Percentiles rank a stretch among this genome's conserved stretches.
Conservation (phyloP, 768 basidiomycete species). For the Gymnopilus junonius region DNA sequence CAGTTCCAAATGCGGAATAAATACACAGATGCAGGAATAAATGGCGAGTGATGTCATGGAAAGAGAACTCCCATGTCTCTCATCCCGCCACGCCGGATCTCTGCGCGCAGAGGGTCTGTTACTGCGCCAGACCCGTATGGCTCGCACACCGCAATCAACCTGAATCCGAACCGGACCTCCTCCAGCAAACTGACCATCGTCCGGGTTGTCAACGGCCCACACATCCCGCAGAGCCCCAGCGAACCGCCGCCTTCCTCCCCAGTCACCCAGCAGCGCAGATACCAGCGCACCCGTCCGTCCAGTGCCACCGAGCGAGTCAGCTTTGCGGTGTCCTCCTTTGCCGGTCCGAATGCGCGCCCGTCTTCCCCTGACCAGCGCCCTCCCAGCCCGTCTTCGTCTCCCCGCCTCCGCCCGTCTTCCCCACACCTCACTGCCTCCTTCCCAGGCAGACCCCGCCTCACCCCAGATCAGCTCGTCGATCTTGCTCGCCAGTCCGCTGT, state of each 20-base stretch:
- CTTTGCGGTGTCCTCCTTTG: conserved; percentile 73
- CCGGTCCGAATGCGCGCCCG: conserved; percentile 24
- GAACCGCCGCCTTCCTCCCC: conserved; percentile 36
- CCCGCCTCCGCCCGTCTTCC: conserved; percentile 55
- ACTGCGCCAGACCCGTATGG: conserved; percentile 74
- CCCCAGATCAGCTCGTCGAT: conserved; percentile 77
- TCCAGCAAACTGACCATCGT: conserved; percentile 78
- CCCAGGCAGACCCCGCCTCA: conserved; percentile 53
- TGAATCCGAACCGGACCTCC: conserved; percentile 56
- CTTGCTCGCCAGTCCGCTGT: conserved; percentile 67
- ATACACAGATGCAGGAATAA: background rate
- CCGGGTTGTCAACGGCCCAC: conserved; percentile 48
- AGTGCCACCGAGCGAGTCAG: conserved; percentile 19
- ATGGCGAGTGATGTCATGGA: background rate
- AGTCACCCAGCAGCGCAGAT: conserved; percentile 28
- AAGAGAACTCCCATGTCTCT: background rate
- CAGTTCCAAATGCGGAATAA: background rate
- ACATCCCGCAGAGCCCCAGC: conserved; percentile 32
- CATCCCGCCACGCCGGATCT: conserved; percentile 36
- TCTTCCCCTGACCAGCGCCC: conserved; percentile 25
- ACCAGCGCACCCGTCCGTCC: conserved; percentile 29
- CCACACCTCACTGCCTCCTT: conserved; percentile 41
- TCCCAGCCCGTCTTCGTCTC: conserved; percentile 41
- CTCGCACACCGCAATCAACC: conserved; percentile 53
- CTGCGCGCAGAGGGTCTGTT: conserved; percentile 67